Evolutionary conservation across 805 yeast genomes (phyloP).

Genomic region (Myxozyma vanderwaltii): DNA sequence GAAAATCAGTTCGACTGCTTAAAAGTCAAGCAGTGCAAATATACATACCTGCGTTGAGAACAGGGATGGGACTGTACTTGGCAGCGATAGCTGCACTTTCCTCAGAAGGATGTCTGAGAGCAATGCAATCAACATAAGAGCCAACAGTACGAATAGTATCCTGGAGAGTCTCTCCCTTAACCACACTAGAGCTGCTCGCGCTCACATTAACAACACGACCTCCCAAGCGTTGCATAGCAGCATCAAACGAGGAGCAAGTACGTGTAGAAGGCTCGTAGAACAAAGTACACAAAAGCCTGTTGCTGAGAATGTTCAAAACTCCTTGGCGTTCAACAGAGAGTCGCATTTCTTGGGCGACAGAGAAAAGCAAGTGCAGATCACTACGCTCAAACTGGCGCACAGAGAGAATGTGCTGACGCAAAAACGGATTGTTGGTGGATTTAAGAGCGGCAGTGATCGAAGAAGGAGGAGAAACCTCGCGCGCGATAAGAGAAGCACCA

Average conservation of each 20-base stretch:
- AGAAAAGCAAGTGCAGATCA: conserved; percentile 87
- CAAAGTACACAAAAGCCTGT: conserved; percentile 89
- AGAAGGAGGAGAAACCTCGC: conserved; percentile 48
- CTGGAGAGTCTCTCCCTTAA: conserved; percentile 97
- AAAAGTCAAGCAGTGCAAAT: not conserved
- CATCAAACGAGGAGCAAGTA: conserved; percentile 94
- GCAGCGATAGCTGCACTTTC: conserved; percentile 93
- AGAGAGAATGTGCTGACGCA: conserved; percentile 82
- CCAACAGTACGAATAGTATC: conserved; percentile 95
- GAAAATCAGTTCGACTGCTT: too few species aligned
- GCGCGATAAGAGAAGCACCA: conserved; percentile 32
- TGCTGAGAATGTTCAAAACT: conserved; percentile 84
- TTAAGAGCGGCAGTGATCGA: conserved; percentile 71
- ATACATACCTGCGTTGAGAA: conserved; percentile 81
- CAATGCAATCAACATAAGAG: conserved; percentile 95
- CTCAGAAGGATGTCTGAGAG: conserved; percentile 92
- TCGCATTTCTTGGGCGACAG: conserved; percentile 98
- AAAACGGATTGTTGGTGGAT: conserved; percentile 83
- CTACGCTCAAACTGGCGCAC: conserved; percentile 85
- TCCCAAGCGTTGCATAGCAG: conserved; percentile 99
- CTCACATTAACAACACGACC: conserved; percentile 92
- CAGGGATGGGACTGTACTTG: conserved; percentile 94
- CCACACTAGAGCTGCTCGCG: conserved; percentile 86
- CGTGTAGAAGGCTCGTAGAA: conserved; percentile 98
- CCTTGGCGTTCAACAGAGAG: conserved; percentile 96